phyloP scores from a whole-genome alignment of 768 basidiomycete species.

The Leucogyrophana mollusca region DNA sequence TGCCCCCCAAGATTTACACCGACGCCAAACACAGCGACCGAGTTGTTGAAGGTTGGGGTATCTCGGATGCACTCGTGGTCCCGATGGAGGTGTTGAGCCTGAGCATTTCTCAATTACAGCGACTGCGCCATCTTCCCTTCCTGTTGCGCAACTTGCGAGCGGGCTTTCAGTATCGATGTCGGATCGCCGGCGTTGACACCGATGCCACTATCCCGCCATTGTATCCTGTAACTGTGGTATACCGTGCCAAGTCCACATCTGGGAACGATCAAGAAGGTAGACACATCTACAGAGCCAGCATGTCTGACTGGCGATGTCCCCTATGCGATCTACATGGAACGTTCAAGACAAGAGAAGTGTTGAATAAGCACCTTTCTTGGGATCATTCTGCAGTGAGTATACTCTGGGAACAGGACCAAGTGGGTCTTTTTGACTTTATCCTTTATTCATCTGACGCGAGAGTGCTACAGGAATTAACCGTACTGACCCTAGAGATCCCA shows the following conservation, averaged over 20 bases:
- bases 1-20: neutral
- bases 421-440: neutral
- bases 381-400: slow-evolving; percentile 44
- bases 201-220: slow-evolving; percentile 15
- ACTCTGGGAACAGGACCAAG: slow-evolving; percentile 34
- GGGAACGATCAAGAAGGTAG: slow-evolving; percentile 12
- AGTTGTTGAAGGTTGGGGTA: slow-evolving; percentile 8
- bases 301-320: slow-evolving; percentile 48
- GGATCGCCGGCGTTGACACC: slow-evolving; percentile 32
- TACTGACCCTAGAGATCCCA: slow-evolving; percentile 7
- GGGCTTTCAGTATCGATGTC: slow-evolving; percentile 49
- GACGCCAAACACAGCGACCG: neutral
- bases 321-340: slow-evolving; percentile 47
- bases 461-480: slow-evolving; percentile 1
- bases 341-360: slow-evolving; percentile 42
- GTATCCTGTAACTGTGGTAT: slow-evolving; percentile 23
- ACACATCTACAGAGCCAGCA: slow-evolving; percentile 21
- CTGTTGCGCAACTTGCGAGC: slow-evolving; percentile 47
- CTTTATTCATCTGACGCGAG: neutral
- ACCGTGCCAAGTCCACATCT: slow-evolving; percentile 12
- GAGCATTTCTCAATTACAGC: slow-evolving; percentile 35
- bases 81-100: slow-evolving; percentile 33
- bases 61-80: slow-evolving; percentile 31
- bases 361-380: slow-evolving; percentile 47
- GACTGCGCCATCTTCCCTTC: slow-evolving; percentile 50